These are phyloP conservation scores for Gorgonomyces haynaldii DNA, from an alignment of 192 early-diverging fungal genomes.

Conservation along the genomic window DNA sequence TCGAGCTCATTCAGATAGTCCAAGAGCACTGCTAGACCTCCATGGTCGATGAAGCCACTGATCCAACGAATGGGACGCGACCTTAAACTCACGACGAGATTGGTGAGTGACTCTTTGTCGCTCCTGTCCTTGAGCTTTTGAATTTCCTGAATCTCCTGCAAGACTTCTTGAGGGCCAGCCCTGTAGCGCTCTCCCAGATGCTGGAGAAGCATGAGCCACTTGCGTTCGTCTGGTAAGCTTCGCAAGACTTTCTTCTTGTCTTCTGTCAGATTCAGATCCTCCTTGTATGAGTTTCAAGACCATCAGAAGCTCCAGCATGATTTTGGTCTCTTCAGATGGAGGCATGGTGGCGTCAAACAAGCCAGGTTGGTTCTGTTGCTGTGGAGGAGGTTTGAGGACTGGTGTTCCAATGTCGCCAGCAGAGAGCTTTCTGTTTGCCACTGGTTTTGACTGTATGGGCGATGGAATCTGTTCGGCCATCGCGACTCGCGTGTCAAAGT, in stretches of 20 bases:
- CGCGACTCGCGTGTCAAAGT: too few species aligned
- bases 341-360: constrained; percentile 4
- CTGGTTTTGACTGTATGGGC: too few species aligned
- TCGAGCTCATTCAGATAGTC: constrained; percentile 29
- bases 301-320: constrained; percentile 41
- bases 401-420: too few species aligned
- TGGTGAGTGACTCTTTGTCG: constrained; percentile 24
- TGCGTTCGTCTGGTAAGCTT: constrained; percentile 22
- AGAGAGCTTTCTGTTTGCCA: too few species aligned
- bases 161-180: constrained; percentile 23
- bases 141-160: constrained; percentile 30
- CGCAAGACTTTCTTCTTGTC: constrained; percentile 37
- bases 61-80: constrained; percentile 44
- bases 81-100: constrained; percentile 32
- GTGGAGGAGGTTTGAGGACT: too few species aligned
- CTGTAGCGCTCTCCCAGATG: constrained; percentile 34
- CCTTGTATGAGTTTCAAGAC: constrained; percentile 14
- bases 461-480: too few species aligned
- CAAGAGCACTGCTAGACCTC: constrained; percentile 33
- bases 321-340: constrained; percentile 30
- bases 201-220: constrained; percentile 40
- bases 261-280: constrained; percentile 40
- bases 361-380: too few species aligned
- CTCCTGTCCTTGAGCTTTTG: constrained; percentile 23
- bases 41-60: constrained; percentile 37